A percentile compares a stretch with the other conserved stretches of the same genome.
Evolutionary conservation across 2,329 filamentous ascomycete genomes (phyloP).

Genomic region (Diaporthe destruens): DNA sequence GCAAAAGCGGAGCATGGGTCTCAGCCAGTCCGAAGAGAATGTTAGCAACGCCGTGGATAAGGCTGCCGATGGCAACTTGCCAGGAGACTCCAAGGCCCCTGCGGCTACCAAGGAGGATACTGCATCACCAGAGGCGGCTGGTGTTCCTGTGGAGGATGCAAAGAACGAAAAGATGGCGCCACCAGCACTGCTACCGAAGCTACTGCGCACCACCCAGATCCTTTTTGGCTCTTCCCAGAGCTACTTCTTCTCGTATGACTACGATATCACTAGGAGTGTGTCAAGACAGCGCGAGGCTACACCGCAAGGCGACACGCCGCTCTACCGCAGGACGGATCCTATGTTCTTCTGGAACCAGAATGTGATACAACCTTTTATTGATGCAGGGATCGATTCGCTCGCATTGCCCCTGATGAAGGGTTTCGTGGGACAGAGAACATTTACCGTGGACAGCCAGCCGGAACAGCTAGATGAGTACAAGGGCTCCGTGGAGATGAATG

Average conservation of each 20-base stretch:
- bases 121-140: slow-evolving; percentile 39
- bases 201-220: slow-evolving; percentile 85
- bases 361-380: slow-evolving; percentile 79
- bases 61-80: slow-evolving; percentile 42
- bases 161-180: slow-evolving; percentile 42
- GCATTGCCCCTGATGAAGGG: slow-evolving; percentile 91
- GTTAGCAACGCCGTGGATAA: slow-evolving; percentile 55
- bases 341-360: slow-evolving; percentile 93
- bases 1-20: slow-evolving; percentile 76
- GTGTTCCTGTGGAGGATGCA: slow-evolving; percentile 37
- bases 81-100: slow-evolving; percentile 31
- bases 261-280: slow-evolving; percentile 84
- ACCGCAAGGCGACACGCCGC: slow-evolving; percentile 73
- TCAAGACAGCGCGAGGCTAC: slow-evolving; percentile 58
- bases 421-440: slow-evolving; percentile 88
- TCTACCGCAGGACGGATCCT: slow-evolving; percentile 80
- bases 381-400: slow-evolving; percentile 77
- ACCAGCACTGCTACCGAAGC: slow-evolving; percentile 77
- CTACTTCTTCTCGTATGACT: slow-evolving; percentile 96
- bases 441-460: slow-evolving; percentile 76
- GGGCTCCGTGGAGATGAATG: slow-evolving; percentile 58
- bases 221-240: slow-evolving; percentile 85
- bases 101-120: slow-evolving; percentile 36
- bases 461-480: slow-evolving; percentile 64
- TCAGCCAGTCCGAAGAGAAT: slow-evolving; percentile 63